Evolutionary conservation across 106 monocot species (phyloP).

Genomic region (Dactylorhiza incarnata): DNA sequence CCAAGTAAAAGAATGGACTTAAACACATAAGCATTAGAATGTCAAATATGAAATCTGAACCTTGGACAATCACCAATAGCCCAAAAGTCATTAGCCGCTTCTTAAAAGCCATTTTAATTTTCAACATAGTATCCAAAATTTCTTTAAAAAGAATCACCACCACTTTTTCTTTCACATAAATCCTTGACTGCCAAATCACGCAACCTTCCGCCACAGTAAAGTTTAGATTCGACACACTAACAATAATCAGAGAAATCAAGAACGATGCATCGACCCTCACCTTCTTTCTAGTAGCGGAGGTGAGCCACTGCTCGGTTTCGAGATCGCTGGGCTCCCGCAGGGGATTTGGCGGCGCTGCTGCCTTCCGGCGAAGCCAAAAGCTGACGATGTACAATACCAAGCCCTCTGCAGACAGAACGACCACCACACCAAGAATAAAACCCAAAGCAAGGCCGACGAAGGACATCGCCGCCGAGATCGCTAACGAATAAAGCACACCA

Average conservation of each 20-base stretch:
- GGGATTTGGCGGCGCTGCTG: not conserved
- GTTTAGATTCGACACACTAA: not conserved
- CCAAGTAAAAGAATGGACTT: not conserved
- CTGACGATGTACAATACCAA: conserved; percentile 14
- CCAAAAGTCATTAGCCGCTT: not conserved
- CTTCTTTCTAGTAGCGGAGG: conserved; percentile 41
- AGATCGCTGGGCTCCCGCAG: conserved; percentile 17
- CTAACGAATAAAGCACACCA: not conserved
- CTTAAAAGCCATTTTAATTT: not conserved
- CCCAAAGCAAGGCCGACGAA: conserved; percentile 27
- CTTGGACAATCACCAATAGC: not conserved
- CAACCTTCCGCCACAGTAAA: not conserved
- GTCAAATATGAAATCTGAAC: not conserved
- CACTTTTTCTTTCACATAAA: not conserved
- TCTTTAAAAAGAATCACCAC: not conserved
- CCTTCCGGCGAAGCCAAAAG: conserved; percentile 24
- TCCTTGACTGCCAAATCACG: not conserved
- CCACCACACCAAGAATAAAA: conserved; percentile 25
- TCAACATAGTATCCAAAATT: not conserved
- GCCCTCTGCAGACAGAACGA: conserved; percentile 28
- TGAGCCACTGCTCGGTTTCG: conserved; percentile 20
- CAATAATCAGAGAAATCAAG: not conserved
- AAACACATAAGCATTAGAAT: not conserved
- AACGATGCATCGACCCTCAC: conserved; percentile 14
- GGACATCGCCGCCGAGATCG: not conserved